Conservation (phyloP, 768 basidiomycete genomes). For the Stropharia rugosoannulata region DNA sequence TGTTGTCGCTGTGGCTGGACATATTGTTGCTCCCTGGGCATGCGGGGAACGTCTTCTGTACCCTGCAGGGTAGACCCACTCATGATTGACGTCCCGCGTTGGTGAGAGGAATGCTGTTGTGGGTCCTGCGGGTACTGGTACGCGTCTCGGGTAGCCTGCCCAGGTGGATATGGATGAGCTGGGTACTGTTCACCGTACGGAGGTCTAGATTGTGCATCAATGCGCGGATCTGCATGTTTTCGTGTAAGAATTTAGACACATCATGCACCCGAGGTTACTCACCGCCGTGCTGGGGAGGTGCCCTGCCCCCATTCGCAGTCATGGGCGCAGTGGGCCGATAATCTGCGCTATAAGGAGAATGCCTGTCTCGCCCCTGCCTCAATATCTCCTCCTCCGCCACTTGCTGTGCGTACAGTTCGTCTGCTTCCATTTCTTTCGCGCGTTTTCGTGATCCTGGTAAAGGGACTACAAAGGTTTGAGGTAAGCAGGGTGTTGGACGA, state of each 20-base stretch:
- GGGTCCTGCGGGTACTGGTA: background rate
- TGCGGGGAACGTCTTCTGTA: conserved; percentile 42
- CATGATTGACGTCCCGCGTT: background rate
- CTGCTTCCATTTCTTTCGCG: background rate
- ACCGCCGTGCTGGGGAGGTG: too few relatives aligned
- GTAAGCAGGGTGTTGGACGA: background rate
- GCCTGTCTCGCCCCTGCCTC: background rate
- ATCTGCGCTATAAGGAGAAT: background rate
- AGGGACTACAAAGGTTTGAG: background rate
- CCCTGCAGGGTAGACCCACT: background rate
- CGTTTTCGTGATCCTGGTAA: background rate
- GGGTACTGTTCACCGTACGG: background rate
- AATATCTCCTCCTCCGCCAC: background rate
- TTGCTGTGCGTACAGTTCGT: background rate
- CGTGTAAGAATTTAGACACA: too few relatives aligned
- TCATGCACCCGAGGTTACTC: too few relatives aligned
- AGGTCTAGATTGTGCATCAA: background rate
- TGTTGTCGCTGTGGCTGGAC: background rate
- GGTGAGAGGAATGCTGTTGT: background rate
- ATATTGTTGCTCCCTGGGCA: background rate
- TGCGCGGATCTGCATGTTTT: too few relatives aligned
- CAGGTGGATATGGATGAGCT: too few relatives aligned
- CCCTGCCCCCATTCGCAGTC: too few relatives aligned
- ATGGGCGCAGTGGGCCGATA: background rate
- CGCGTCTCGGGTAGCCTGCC: background rate